These are phyloP conservation scores for Colletotrichum orchidophilum DNA, from an alignment of 2,329 filamentous ascomycete species.

Conservation along the genomic window DNA sequence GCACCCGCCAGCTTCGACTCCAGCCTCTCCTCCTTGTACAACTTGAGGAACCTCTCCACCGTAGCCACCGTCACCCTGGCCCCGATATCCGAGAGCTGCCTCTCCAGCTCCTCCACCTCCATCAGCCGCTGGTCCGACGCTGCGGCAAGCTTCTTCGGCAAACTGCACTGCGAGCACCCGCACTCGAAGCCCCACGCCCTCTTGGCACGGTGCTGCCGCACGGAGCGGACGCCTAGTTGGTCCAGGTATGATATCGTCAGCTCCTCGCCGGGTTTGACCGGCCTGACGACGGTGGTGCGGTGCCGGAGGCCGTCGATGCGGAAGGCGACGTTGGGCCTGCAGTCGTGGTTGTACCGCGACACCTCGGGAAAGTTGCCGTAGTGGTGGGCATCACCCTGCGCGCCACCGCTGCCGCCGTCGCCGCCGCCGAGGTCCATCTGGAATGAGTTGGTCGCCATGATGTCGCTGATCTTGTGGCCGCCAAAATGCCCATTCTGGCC, in stretches of 20 bases:
- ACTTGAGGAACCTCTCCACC: constrained; percentile 48
- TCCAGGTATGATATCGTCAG: constrained; percentile 55
- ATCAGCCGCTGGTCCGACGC: constrained; percentile 50
- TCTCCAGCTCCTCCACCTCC: constrained; percentile 41
- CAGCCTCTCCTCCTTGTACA: constrained; percentile 51
- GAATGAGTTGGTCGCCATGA: constrained; percentile 34
- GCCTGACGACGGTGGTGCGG: constrained; percentile 47
- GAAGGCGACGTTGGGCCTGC: constrained; percentile 55
- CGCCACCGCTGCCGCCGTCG: constrained; percentile 20
- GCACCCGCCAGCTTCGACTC: constrained; percentile 46
- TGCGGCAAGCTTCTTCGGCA: constrained; percentile 35
- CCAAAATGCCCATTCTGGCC: constrained; percentile 31
- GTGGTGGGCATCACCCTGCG: constrained; percentile 25
- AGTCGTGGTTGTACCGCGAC: constrained; percentile 56
- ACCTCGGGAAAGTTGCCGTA: constrained; percentile 35
- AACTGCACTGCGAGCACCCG: constrained; percentile 48
- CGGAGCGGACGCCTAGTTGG: constrained; percentile 36
- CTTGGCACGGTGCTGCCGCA: constrained; percentile 42
- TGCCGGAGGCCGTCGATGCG: constrained; percentile 50
- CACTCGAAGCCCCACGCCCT: constrained; percentile 52
- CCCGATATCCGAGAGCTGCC: constrained; percentile 38
- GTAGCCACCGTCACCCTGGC: constrained; percentile 41
- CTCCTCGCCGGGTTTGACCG: constrained; percentile 52
- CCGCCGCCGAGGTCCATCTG: constrained; percentile 34
- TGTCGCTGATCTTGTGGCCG: constrained; percentile 32